A percentile compares a stretch with the other conserved stretches of the same genome.
Evolutionary conservation across 345 rosid genomes (phyloP).

Genomic region (Lagerstroemia speciosa): DNA sequence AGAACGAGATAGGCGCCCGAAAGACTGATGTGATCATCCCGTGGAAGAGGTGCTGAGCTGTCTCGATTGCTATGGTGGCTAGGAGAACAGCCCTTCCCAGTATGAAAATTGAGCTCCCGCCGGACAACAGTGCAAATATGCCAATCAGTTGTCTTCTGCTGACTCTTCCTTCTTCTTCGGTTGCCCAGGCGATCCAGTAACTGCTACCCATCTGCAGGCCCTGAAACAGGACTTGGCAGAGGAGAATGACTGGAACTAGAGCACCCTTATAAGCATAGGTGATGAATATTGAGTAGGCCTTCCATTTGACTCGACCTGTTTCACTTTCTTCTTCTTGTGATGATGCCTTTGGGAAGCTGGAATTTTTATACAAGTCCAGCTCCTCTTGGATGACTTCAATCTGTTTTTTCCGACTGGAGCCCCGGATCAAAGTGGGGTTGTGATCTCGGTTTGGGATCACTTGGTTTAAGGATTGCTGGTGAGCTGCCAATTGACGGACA

Average conservation of each 20-base stretch:
- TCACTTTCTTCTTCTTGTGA: constrained; percentile 31
- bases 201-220: constrained; percentile 21
- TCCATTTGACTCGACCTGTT: constrained; percentile 22
- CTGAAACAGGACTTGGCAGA: constrained; percentile 13
- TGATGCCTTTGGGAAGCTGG: no score
- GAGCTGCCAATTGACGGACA: constrained; percentile 26
- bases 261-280: constrained; percentile 13
- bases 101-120: constrained; percentile 13
- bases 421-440: background rate
- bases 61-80: constrained; percentile 13
- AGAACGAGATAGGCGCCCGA: constrained; percentile 36
- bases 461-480: constrained; percentile 18
- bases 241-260: constrained; percentile 7
- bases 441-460: constrained; percentile 7
- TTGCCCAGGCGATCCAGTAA: constrained; percentile 30
- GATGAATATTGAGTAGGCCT: constrained; percentile 24
- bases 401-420: background rate
- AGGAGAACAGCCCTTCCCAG: constrained; percentile 10
- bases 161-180: background rate
- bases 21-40: constrained; percentile 24
- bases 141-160: no score
- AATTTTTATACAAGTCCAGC: no score
- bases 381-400: no score
- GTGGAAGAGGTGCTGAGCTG: constrained; percentile 10
- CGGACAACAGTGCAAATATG: constrained; percentile 7